Conservation (phyloP, 306 rosid species). For the Myrica gale region DNA sequence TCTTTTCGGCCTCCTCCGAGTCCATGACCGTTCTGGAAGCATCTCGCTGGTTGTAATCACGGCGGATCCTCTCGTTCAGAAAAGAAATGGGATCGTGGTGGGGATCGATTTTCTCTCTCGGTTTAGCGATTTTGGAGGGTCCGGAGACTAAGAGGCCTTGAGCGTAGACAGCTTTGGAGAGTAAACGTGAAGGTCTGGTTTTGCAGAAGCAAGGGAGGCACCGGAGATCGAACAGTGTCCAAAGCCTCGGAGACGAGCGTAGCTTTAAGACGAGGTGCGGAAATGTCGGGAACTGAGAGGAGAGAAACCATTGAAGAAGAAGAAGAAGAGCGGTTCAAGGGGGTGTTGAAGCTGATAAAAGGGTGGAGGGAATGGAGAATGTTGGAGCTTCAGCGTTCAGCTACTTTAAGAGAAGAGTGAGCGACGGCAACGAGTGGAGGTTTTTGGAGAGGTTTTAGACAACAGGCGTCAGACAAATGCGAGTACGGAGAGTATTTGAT, state of each 20-base stretch:
- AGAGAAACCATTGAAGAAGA: constrained; percentile 56
- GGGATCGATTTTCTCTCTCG: constrained; percentile 32
- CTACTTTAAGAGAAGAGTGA: background rate
- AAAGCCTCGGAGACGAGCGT: constrained; percentile 37
- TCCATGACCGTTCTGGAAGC: constrained; percentile 48
- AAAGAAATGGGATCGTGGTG: constrained; percentile 58
- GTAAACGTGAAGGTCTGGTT: background rate
- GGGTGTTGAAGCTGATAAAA: background rate
- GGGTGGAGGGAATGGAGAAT: background rate
- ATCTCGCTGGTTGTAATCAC: constrained; percentile 53
- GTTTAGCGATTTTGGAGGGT: constrained; percentile 31
- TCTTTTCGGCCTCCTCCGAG: constrained; percentile 70
- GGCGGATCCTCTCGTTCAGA: constrained; percentile 70
- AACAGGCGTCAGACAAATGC: too few relatives aligned
- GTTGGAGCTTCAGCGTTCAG: constrained; percentile 10
- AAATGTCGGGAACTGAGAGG: constrained; percentile 35
- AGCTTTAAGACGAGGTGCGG: constrained; percentile 38
- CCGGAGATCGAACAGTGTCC: constrained; percentile 37
- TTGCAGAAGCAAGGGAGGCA: constrained; percentile 27
- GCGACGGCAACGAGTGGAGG: constrained; percentile 29
- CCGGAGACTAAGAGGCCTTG: constrained; percentile 37
- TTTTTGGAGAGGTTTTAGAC: constrained; percentile 59
- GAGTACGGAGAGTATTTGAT: too few relatives aligned
- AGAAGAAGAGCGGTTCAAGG: constrained; percentile 16
- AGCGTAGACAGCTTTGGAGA: constrained; percentile 47